These are phyloP conservation scores for Fusarium sororula DNA, from an alignment of 2,329 filamentous ascomycete genomes.

Conservation along the genomic window DNA sequence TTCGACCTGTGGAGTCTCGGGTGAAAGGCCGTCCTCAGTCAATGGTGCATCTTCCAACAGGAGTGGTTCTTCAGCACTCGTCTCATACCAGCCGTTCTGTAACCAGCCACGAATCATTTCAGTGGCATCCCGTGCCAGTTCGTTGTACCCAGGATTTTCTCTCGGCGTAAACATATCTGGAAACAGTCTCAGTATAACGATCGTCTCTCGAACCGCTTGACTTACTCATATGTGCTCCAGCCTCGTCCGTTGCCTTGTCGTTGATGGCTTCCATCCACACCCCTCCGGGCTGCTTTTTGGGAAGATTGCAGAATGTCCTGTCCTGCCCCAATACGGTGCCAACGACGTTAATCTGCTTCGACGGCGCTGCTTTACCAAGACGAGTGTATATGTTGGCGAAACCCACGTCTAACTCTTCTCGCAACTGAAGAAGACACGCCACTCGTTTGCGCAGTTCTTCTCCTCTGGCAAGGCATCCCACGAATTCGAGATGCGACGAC, in stretches of 20 bases:
- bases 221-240: slow-evolving; percentile 78
- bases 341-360: slow-evolving; percentile 62
- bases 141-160: slow-evolving; percentile 77
- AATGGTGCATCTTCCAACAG: slow-evolving; percentile 31
- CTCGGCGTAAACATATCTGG: slow-evolving; percentile 76
- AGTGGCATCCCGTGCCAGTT: slow-evolving; percentile 71
- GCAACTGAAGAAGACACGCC: slow-evolving; percentile 70
- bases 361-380: slow-evolving; percentile 73
- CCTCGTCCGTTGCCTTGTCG: slow-evolving; percentile 81
- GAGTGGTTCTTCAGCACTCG: slow-evolving; percentile 52
- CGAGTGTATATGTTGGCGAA: slow-evolving; percentile 90
- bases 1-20: neutral
- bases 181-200: slow-evolving; percentile 3
- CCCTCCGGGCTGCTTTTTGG: slow-evolving; percentile 63
- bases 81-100: slow-evolving; percentile 72
- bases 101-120: slow-evolving; percentile 73
- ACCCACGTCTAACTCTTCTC: slow-evolving; percentile 73
- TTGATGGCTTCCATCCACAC: slow-evolving; percentile 79
- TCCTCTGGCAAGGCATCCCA: slow-evolving; percentile 85
- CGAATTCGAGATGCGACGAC: slow-evolving; percentile 90
- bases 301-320: slow-evolving; percentile 89
- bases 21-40: neutral
- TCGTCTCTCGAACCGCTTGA: slow-evolving; percentile 17
- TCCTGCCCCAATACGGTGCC: slow-evolving; percentile 71
- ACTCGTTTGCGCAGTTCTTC: slow-evolving; percentile 83